Conservation (phyloP, 1,284 basidiomycete genomes). For the Violaceomyces palustris region DNA sequence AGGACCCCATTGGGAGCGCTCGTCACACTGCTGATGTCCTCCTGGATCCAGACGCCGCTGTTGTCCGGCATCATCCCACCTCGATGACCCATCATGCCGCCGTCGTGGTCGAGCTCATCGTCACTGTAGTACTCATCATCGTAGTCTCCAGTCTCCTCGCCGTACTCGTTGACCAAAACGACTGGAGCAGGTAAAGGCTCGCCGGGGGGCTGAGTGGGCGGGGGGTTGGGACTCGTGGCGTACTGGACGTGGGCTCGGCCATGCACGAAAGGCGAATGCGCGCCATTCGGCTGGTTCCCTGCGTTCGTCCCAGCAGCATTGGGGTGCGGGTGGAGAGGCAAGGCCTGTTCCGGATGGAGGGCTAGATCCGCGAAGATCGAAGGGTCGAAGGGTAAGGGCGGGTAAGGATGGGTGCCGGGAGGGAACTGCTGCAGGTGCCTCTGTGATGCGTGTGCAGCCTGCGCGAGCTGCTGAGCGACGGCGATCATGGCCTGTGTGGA, state of each 20-base stretch:
- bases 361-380: constrained; percentile 48
- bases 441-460: constrained; percentile 50
- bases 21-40: constrained; percentile 4
- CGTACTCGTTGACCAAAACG: constrained; percentile 48
- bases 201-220: constrained; percentile 38
- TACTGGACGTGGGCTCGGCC: constrained; percentile 24
- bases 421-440: constrained; percentile 39
- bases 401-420: constrained; percentile 34
- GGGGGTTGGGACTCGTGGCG: constrained; percentile 32
- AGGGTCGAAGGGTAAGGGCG: constrained; percentile 45
- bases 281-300: constrained; percentile 15
- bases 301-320: constrained; percentile 21
- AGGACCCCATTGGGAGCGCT: too few species aligned
- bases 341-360: constrained; percentile 34
- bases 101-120: constrained; percentile 43
- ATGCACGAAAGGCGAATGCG: constrained; percentile 6
- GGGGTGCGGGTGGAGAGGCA: constrained; percentile 41
- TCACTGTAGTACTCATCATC: constrained; percentile 47
- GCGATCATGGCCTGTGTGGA: constrained; percentile 52
- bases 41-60: constrained; percentile 25
- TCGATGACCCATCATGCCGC: constrained; percentile 16
- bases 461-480: constrained; percentile 51
- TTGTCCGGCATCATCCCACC: constrained; percentile 16
- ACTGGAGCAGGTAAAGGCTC: constrained; percentile 42
- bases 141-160: constrained; percentile 39